A percentile compares a stretch with the other conserved stretches of the same genome.
These are phyloP conservation scores for Claviceps maximensis DNA, from an alignment of 2,329 filamentous ascomycete genomes.

Conservation along the genomic window DNA sequence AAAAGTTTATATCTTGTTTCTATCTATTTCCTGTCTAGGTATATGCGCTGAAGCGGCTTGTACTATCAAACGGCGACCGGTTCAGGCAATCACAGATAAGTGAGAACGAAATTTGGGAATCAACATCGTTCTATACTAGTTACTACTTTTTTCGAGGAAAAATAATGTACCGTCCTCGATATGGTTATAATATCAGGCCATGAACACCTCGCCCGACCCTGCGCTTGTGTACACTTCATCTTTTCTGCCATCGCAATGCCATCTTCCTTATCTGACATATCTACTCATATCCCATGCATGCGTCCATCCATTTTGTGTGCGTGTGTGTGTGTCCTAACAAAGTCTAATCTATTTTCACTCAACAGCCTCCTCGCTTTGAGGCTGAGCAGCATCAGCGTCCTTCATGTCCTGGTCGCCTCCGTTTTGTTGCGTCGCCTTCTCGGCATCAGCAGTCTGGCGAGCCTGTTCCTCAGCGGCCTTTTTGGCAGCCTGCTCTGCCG, in stretches of 20 bases:
- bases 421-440: constrained; percentile 34
- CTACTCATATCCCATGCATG: constrained; percentile 9
- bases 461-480: constrained; percentile 47
- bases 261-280: constrained; percentile 1
- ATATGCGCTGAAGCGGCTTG: too few relatives aligned
- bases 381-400: constrained; percentile 41
- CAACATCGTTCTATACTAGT: not conserved
- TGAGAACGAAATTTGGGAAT: not conserved
- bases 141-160: not conserved
- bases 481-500: constrained; percentile 67
- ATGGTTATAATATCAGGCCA: not conserved
- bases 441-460: constrained; percentile 38
- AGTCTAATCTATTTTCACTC: constrained; percentile 21
- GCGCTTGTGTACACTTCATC: not conserved
- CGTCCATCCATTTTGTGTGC: not conserved
- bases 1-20: too few relatives aligned
- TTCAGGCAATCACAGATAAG: too few relatives aligned
- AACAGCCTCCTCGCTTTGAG: constrained; percentile 34
- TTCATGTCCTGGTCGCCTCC: constrained; percentile 50
- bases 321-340: not conserved
- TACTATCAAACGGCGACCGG: too few relatives aligned
- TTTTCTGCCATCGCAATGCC: not conserved
- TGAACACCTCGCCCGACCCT: not conserved
- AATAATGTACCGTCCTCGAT: not conserved
- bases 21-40: too few relatives aligned